phyloP scores from a whole-genome alignment of 1,284 basidiomycete genomes.

The Irpex sp. region DNA sequence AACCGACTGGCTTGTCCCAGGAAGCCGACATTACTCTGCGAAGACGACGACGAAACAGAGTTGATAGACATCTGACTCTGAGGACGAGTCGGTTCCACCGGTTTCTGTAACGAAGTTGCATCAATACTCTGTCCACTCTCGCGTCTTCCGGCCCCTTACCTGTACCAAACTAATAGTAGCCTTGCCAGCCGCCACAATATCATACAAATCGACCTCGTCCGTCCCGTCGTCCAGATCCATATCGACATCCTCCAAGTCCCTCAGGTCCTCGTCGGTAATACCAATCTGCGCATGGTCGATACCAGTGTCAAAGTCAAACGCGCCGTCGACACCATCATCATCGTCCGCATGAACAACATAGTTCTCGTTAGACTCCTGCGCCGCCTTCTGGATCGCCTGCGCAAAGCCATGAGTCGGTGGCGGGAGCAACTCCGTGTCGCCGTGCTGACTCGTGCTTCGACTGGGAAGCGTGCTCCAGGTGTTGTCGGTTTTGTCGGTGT shows the following conservation, averaged over 20 bases:
- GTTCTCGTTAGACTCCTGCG: slow-evolving; percentile 3
- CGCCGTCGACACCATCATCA: not conserved
- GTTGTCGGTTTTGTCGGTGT: slow-evolving; percentile 51
- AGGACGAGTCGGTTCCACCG: slow-evolving; percentile 22
- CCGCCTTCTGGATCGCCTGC: slow-evolving; percentile 10
- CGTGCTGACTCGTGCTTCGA: slow-evolving; percentile 29
- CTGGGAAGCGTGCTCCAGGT: slow-evolving; percentile 66
- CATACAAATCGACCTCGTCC: slow-evolving; percentile 34
- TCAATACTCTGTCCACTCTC: slow-evolving; percentile 1
- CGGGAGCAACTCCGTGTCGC: slow-evolving; percentile 21
- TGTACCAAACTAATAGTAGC: slow-evolving; percentile 39
- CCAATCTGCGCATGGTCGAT: slow-evolving; percentile 10
- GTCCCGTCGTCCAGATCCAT: slow-evolving; percentile 27
- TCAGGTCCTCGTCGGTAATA: slow-evolving; percentile 22
- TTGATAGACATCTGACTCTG: slow-evolving; percentile 52
- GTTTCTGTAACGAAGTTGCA: slow-evolving; percentile 2
- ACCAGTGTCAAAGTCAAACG: slow-evolving; percentile 4
- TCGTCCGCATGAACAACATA: slow-evolving; percentile 11
- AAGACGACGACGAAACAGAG: slow-evolving; percentile 48
- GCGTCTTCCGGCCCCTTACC: slow-evolving; percentile 31
- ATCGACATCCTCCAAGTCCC: slow-evolving; percentile 28
- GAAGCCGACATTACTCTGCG: slow-evolving; percentile 56
- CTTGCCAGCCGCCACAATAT: slow-evolving; percentile 34
- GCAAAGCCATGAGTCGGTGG: slow-evolving; percentile 20
- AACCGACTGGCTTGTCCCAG: slow-evolving; percentile 66